Percentiles rank a stretch among this genome's conserved stretches.
phyloP scores from a whole-genome alignment of 2,329 filamentous ascomycete genomes.

The Colletotrichum navitas region DNA sequence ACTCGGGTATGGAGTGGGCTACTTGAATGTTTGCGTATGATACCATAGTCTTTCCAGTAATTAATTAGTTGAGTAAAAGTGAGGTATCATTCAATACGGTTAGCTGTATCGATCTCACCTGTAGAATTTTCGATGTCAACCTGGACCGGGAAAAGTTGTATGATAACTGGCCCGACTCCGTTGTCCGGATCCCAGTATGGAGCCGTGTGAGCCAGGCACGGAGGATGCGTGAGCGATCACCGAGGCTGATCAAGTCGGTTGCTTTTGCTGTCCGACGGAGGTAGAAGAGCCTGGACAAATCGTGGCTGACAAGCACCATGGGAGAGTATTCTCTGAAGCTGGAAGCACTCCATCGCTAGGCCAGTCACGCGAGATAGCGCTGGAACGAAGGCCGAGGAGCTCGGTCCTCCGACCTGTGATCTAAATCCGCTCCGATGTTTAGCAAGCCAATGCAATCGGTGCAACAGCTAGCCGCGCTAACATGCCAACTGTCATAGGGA shows the following conservation, averaged over 20 bases:
- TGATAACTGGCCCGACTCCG: neutral
- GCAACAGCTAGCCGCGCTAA: neutral
- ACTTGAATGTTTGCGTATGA: constrained; percentile 1
- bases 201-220: neutral
- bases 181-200: neutral
- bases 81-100: neutral
- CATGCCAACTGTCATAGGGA: neutral
- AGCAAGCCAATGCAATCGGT: neutral
- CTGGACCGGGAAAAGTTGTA: neutral
- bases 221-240: neutral
- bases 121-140: neutral
- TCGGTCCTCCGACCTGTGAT: constrained; percentile 17
- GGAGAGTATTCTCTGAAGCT: neutral
- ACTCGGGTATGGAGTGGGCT: neutral
- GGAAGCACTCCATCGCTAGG: neutral
- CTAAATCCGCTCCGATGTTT: neutral
- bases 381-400: neutral
- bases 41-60: constrained; percentile 20
- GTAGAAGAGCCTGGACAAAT: too few species aligned
- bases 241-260: neutral
- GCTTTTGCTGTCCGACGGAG: too few species aligned
- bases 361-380: neutral
- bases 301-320: too few species aligned
- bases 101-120: neutral
- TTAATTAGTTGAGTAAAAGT: neutral